Conservation (phyloP, 2,329 filamentous ascomycete genomes). For the Trichoderma endophyticum region DNA sequence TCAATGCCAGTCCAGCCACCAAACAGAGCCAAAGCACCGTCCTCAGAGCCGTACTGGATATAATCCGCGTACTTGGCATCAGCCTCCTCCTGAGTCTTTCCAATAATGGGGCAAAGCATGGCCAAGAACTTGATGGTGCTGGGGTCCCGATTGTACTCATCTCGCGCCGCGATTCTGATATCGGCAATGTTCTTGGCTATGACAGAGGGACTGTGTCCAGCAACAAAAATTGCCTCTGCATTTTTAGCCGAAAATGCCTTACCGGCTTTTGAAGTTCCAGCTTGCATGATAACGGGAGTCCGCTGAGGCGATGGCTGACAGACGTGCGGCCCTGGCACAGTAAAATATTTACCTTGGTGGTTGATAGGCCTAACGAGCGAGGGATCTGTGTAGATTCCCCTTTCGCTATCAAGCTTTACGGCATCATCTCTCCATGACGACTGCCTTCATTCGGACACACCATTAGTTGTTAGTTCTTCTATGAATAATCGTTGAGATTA, state of each 20-base stretch:
- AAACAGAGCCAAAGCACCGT: slow-evolving; percentile 62
- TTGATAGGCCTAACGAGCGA: slow-evolving; percentile 58
- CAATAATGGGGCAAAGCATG: slow-evolving; percentile 56
- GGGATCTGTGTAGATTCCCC: slow-evolving; percentile 44
- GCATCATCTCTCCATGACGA: slow-evolving; percentile 60
- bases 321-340: slow-evolving; percentile 57
- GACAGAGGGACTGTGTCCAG: slow-evolving; percentile 53
- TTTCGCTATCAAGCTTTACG: slow-evolving; percentile 52
- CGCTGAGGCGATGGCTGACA: slow-evolving; percentile 61
- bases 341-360: slow-evolving; percentile 58
- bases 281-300: slow-evolving; percentile 62
- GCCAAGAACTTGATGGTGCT: slow-evolving; percentile 59
- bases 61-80: slow-evolving; percentile 48
- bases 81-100: slow-evolving; percentile 58
- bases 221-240: slow-evolving; percentile 63
- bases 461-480: not conserved
- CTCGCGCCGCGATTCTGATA: slow-evolving; percentile 50
- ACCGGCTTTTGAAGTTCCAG: slow-evolving; percentile 59
- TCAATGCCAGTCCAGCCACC: slow-evolving; percentile 67
- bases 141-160: slow-evolving; percentile 50
- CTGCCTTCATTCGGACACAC: slow-evolving; percentile 26
- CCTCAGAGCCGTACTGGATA: slow-evolving; percentile 54
- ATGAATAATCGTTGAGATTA: not conserved
- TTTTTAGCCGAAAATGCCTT: slow-evolving; percentile 61
- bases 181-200: slow-evolving; percentile 56